Evolutionary conservation across 192 early-diverging fungal species (phyloP).

Genomic region (Coemansia sp.): DNA sequence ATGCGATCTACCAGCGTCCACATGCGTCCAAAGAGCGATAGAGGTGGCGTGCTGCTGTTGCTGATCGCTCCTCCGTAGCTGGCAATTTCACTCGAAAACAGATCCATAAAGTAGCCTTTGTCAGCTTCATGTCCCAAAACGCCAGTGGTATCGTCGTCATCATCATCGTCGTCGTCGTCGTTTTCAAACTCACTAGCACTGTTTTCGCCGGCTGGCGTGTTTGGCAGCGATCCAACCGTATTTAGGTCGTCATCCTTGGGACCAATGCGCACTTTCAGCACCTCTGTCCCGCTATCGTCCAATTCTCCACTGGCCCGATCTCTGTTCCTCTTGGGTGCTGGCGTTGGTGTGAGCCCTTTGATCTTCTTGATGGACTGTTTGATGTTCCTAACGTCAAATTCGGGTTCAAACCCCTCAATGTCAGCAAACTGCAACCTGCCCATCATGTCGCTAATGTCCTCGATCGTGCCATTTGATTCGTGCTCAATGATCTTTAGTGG

Average conservation of each 20-base stretch:
- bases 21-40: constrained; percentile 53
- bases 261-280: constrained; percentile 2
- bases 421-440: constrained; percentile 46
- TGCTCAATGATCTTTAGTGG: constrained; percentile 44
- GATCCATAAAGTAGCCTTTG: constrained; percentile 25
- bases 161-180: constrained; percentile 5
- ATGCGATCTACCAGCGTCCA: constrained; percentile 46
- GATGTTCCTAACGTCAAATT: constrained; percentile 25
- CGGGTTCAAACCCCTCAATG: constrained; percentile 50
- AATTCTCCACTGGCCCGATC: neutral
- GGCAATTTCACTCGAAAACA: constrained; percentile 16
- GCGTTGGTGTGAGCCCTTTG: neutral
- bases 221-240: neutral
- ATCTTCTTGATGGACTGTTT: constrained; percentile 22
- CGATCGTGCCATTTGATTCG: neutral
- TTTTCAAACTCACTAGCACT: constrained; percentile 6
- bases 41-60: constrained; percentile 6
- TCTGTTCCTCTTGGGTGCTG: neutral
- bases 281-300: neutral
- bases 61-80: constrained; percentile 4
- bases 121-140: neutral
- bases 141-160: neutral
- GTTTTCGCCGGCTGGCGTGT: neutral
- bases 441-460: constrained; percentile 24
- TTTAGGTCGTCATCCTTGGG: constrained; percentile 6